Percentiles rank a stretch among this genome's conserved stretches.
phyloP scores from a whole-genome alignment of 495 filamentous ascomycete species.

The Durotheca rogersii region DNA sequence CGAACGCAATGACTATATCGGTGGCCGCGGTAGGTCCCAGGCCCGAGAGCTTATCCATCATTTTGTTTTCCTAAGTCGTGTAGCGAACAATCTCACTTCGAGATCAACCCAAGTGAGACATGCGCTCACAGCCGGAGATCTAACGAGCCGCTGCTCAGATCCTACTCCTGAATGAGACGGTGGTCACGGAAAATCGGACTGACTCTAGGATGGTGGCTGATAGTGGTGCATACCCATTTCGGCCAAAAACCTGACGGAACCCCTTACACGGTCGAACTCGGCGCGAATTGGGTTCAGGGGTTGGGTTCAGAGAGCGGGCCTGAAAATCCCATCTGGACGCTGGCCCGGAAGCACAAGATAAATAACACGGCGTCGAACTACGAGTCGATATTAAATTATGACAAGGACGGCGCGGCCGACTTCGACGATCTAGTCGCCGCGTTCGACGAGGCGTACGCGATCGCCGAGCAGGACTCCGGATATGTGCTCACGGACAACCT shows the following conservation, averaged over 20 bases:
- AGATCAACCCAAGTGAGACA: background rate
- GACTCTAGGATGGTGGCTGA: background rate
- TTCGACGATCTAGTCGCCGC: slow-evolving; percentile 53
- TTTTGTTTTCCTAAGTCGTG: background rate
- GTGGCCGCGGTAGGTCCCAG: slow-evolving; percentile 50
- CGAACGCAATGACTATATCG: slow-evolving; percentile 64
- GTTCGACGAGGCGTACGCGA: slow-evolving; percentile 53
- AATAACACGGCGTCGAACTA: slow-evolving; percentile 66
- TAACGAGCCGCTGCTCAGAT: background rate
- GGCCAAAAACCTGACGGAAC: slow-evolving; percentile 53
- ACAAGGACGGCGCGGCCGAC: slow-evolving; percentile 54
- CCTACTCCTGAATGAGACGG: background rate
- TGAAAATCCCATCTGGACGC: slow-evolving; percentile 69
- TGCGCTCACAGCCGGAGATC: background rate
- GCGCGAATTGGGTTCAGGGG: slow-evolving; percentile 76
- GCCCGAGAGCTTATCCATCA: background rate
- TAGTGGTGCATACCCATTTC: slow-evolving; percentile 55
- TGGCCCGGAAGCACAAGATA: slow-evolving; percentile 64
- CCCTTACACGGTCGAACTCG: slow-evolving; percentile 64
- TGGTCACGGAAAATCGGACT: slow-evolving; percentile 6
- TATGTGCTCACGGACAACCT: slow-evolving; percentile 58
- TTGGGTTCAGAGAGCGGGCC: slow-evolving; percentile 56
- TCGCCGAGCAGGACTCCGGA: slow-evolving; percentile 57
- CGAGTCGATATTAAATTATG: slow-evolving; percentile 60
- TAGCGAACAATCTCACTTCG: slow-evolving; percentile 40